Conservation (phyloP, 2,329 filamentous ascomycete genomes). For the Arthrobotrys pseudoclavata region DNA sequence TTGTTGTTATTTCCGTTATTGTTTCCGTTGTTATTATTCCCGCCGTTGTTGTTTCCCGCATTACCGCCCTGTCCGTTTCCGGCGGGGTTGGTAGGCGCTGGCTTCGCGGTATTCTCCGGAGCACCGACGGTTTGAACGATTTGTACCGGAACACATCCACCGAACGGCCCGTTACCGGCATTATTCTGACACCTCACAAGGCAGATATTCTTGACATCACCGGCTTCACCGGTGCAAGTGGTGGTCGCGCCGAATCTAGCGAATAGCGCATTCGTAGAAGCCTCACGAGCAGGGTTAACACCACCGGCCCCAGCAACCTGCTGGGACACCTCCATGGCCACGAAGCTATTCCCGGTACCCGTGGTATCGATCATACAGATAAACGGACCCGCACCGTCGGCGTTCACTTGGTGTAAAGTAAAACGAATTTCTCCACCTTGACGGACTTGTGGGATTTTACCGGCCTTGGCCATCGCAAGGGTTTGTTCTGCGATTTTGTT, state of each 20-base stretch:
- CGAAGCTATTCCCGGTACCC: conserved; percentile 69
- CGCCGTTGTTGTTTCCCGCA: not conserved
- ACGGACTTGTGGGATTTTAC: conserved; percentile 72
- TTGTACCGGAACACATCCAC: conserved; percentile 73
- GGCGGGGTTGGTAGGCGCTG: not conserved
- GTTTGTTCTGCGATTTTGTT: conserved; percentile 69
- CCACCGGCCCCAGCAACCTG: conserved; percentile 38
- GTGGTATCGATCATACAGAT: conserved; percentile 76
- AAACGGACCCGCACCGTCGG: conserved; percentile 68
- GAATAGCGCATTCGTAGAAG: conserved; percentile 30
- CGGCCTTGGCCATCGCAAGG: conserved; percentile 31
- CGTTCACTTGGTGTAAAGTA: conserved; percentile 70
- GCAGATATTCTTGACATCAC: conserved; percentile 73
- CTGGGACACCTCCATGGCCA: conserved; percentile 30
- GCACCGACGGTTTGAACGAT: conserved; percentile 63
- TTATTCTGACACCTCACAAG: conserved; percentile 75
- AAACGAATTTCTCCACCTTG: conserved; percentile 73
- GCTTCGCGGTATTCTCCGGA: conserved; percentile 16
- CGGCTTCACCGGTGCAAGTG: conserved; percentile 73
- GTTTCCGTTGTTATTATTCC: not conserved
- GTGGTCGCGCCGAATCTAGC: conserved; percentile 7
- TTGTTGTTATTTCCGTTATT: not conserved
- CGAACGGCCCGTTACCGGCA: conserved; percentile 74
- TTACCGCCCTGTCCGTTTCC: conserved; percentile 12
- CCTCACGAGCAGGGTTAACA: conserved; percentile 16